Evolutionary conservation across 2,329 filamentous ascomycete species (phyloP).

Genomic region (Arthroderma sp.): DNA sequence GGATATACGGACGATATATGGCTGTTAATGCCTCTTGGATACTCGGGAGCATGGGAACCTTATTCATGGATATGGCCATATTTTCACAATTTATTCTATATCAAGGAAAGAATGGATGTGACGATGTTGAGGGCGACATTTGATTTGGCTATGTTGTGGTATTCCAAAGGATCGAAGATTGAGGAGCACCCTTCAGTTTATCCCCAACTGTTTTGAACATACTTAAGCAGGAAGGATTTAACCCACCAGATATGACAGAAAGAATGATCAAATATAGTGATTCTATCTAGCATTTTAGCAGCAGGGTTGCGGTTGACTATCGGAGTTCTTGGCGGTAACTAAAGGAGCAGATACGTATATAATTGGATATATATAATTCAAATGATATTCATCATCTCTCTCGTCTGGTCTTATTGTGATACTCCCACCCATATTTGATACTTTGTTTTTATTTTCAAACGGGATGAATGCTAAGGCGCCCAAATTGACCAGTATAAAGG

Average conservation of each 20-base stretch:
- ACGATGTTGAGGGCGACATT: conserved; percentile 9
- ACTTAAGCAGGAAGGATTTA: too few relatives aligned
- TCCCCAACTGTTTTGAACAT: too few relatives aligned
- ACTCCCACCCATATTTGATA: too few relatives aligned
- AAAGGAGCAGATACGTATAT: too few relatives aligned
- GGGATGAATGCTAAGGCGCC: too few relatives aligned
- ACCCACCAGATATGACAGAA: not conserved
- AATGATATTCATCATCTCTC: too few relatives aligned
- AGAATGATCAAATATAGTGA: not conserved
- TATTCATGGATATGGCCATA: conserved; percentile 72
- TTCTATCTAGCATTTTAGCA: not conserved
- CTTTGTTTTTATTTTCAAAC: too few relatives aligned
- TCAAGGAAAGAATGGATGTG: conserved; percentile 28
- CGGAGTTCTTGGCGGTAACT: not conserved
- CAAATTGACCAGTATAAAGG: not conserved
- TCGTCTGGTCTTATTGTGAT: too few relatives aligned
- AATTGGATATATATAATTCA: too few relatives aligned
- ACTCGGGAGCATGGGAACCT: conserved; percentile 73
- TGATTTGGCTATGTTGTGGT: too few relatives aligned
- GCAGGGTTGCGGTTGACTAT: not conserved
- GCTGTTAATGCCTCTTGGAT: conserved; percentile 87
- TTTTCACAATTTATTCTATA: conserved; percentile 92
- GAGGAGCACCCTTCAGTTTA: too few relatives aligned
- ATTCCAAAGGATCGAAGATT: too few relatives aligned
- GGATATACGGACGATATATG: conserved; percentile 68